Evolutionary conservation across 352 stramenopile species (phyloP).

Genomic region (Thalassiosira exigua): DNA sequence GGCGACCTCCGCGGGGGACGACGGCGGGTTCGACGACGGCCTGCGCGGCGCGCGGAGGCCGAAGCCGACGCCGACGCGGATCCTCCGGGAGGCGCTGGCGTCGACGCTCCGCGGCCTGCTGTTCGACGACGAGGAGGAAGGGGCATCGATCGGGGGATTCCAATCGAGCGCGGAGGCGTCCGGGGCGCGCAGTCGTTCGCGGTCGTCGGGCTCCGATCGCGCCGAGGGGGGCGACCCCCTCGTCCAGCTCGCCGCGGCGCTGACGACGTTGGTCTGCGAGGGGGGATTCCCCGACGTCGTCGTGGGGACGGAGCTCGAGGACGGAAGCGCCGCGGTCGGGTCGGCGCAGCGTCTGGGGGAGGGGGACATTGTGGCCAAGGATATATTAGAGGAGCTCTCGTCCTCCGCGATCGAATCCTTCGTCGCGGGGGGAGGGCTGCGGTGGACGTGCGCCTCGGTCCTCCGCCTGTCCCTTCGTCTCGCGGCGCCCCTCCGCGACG

Average conservation of each 20-base stretch:
- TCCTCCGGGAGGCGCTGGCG: neutral
- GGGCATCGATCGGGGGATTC: too few species aligned
- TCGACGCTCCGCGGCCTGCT: slow-evolving; percentile 19
- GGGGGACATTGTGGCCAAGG: neutral
- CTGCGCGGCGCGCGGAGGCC: neutral
- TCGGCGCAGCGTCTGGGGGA: neutral
- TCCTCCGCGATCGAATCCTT: slow-evolving; percentile 50
- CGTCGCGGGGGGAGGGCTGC: slow-evolving; percentile 47
- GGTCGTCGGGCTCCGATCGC: too few species aligned
- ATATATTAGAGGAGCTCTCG: slow-evolving; percentile 15
- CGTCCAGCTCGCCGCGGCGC: slow-evolving; percentile 53
- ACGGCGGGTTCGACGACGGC: too few species aligned
- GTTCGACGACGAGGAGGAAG: slow-evolving; percentile 25
- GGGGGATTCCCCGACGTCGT: slow-evolving; percentile 46
- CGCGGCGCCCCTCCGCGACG: slow-evolving; percentile 10
- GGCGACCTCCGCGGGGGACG: neutral
- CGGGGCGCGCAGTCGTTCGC: neutral
- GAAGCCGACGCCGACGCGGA: too few species aligned
- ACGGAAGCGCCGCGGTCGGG: neutral
- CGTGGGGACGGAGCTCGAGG: slow-evolving; percentile 24
- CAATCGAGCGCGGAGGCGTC: neutral
- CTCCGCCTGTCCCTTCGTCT: slow-evolving; percentile 41
- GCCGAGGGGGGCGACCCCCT: slow-evolving; percentile 48
- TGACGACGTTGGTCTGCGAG: slow-evolving; percentile 41
- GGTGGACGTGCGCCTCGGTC: slow-evolving; percentile 47